Evolutionary conservation across 192 early-diverging fungal species (phyloP), one percentile per base, ranked within the genome.

Genomic region (Geranomyces variabilis): DNA sequence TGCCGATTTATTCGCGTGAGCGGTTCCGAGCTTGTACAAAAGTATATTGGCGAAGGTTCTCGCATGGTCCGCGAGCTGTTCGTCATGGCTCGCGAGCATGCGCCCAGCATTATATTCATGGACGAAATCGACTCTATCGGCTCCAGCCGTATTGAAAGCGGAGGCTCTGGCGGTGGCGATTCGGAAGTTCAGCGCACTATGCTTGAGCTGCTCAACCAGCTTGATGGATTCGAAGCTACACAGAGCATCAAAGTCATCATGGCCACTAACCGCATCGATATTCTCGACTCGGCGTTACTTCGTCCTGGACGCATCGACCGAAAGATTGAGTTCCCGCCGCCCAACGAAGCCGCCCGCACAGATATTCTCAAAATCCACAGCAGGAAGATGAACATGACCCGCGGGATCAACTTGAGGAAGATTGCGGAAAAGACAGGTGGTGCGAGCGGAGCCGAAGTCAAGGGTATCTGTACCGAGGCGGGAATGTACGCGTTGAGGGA

Each of bases 41-140:
- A 97, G 91, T 98, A 95, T 83, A 97, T 99, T 75, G 97, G 97
- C 63, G 97, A 99, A 75, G 96, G 97, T 49, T 93, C 95, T 60
- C 93, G 96, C 65, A 89, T 99, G 84, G 95, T 99, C 15, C 91
- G 97, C 31, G 97, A 99, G 73, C 93, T 96, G n/a, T 99, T 99
- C 80, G 93, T 93, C 15, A 83, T 99, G 77, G 97, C 97, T 31
- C 96, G 97, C 74, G 97, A 96, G 66, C 97, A 99, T 79, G 91
- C 96, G 7, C 97, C 97, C 15, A 90, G 95, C 30, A 99, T 99
- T 77, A 97, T 99, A 63, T 98, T 99, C 72, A 97, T 99, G 79
- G 96, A 97, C 80, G 97, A 99, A 83, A 88, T 97, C 77, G 96
- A 99, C 76, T 94, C 94, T 14, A 92, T 99, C 76, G 97, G 97